Evolutionary conservation across 176 grass and related monocot genomes (phyloP).

Genomic region (Musa beccarii): DNA sequence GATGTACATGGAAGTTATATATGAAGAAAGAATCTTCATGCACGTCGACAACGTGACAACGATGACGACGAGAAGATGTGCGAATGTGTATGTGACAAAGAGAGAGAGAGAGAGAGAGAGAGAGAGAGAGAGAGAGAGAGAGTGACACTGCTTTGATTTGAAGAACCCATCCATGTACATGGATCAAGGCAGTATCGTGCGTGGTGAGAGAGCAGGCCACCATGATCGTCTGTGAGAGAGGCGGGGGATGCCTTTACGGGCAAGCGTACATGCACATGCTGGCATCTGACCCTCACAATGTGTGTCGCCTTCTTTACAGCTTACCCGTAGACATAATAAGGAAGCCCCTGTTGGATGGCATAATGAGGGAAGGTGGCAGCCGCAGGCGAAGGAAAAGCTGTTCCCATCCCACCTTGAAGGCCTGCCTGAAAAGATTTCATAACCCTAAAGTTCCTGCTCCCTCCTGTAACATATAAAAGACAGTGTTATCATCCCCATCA

Average conservation of each 20-base stretch:
- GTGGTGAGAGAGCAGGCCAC: not conserved
- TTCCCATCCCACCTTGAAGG: slow-evolving; percentile 62
- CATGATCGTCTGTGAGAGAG: not conserved
- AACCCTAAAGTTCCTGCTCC: slow-evolving; percentile 65
- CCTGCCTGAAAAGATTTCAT: slow-evolving; percentile 92
- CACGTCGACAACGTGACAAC: not conserved
- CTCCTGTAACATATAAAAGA: slow-evolving; percentile 34
- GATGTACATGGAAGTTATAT: too few relatives aligned
- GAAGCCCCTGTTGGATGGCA: slow-evolving; percentile 74
- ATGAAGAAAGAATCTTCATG: not conserved
- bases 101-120: not conserved
- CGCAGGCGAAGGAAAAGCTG: slow-evolving; percentile 76
- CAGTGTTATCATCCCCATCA: slow-evolving; percentile 2
- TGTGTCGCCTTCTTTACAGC: not conserved
- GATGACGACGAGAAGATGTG: not conserved
- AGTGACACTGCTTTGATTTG: too few relatives aligned
- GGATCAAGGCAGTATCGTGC: not conserved
- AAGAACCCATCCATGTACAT: not conserved
- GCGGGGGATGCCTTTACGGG: not conserved
- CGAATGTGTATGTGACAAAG: not conserved
- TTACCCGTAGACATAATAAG: slow-evolving; percentile 80
- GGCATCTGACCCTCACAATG: not conserved
- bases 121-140: not conserved
- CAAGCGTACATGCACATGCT: slow-evolving; percentile 6
- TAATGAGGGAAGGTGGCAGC: slow-evolving; percentile 77